Evolutionary conservation across 305 asterid genomes (phyloP), one percentile per base, ranked within the genome.

Genomic region (Euphrasia arctica): DNA sequence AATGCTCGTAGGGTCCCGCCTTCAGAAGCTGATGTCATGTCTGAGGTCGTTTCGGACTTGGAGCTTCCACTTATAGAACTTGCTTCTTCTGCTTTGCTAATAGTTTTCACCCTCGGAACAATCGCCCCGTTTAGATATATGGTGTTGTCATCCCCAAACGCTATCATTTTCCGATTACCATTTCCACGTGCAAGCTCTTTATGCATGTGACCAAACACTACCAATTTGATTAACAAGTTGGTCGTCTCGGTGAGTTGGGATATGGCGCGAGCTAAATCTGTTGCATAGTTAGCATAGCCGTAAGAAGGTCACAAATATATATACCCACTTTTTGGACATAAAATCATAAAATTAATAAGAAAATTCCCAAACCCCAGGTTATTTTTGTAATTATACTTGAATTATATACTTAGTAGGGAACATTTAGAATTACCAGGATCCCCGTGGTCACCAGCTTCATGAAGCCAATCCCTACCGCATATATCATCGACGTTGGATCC

Each of bases 201-300:
- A 65, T 91, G 95, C 97, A 89, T 89, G 90, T 89, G 98, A 56
- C 97, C 97, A 70, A 89, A 87, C 76, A 87, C 95, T 15, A 91
- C 96, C 79, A 91, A 64, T 48, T 85, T 84, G 74, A 85, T 75
- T 1, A 82, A 51, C 70, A 75, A 39, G 58, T 78, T 64, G 48
- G 83, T 74, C 56, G 73, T 74, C 70, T 77, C 83, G 76, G 85
- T 89, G 60, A 91, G 59, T 32, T 79, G 78, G 72, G 89, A 74
- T 70, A 89, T 65, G 65, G 93, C 89, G 22, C 47, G 78, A 3
- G 83, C 90, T 76, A 91, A 82, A 85, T 91, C 98, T 91, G 91
- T 63, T 36, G 70, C 57, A 78, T 42, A 72, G 58, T 18, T 61
- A 41, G 69, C 60, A 41, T 7, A 18, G 32, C 48, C 28, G 25